phyloP scores from a whole-genome alignment of 2,329 filamentous ascomycete species.

The Diaporthe velutina region DNA sequence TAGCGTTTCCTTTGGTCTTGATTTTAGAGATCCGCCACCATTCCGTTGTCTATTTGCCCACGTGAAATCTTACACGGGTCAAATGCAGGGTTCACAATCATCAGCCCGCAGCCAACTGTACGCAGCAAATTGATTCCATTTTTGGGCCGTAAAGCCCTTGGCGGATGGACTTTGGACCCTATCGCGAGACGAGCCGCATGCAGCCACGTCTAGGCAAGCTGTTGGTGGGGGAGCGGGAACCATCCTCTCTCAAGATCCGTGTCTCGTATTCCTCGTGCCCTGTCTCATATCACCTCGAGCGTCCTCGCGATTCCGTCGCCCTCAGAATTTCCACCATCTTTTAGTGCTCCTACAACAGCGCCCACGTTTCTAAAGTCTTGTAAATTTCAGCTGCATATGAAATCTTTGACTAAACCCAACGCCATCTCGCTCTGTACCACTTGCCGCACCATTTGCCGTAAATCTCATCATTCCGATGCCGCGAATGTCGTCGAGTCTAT shows the following conservation, averaged over 20 bases:
- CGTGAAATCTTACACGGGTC: not conserved
- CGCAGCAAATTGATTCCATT: constrained; percentile 10
- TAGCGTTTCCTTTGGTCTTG: not conserved
- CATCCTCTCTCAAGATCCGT: not conserved
- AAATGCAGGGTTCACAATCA: not conserved
- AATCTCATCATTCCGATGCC: constrained; percentile 23
- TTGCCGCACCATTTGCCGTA: not conserved
- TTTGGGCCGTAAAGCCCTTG: not conserved
- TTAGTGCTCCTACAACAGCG: not conserved
- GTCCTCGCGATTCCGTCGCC: not conserved
- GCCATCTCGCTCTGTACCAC: not conserved
- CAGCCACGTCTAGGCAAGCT: constrained; percentile 12
- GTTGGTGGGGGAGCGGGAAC: not conserved
- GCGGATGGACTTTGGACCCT: not conserved
- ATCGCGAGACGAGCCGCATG: constrained; percentile 23
- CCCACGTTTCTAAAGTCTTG: not conserved
- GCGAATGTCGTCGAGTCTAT: constrained; percentile 41
- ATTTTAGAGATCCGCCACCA: no score
- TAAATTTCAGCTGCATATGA: not conserved
- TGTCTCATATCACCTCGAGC: not conserved
- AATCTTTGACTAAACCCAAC: not conserved
- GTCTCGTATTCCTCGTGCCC: constrained; percentile 12
- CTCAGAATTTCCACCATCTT: not conserved
- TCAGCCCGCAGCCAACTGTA: not conserved
- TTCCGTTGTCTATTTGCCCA: not conserved